Conservation (phyloP, 164 flowering plant genomes). For the Tetracentron sinense region DNA sequence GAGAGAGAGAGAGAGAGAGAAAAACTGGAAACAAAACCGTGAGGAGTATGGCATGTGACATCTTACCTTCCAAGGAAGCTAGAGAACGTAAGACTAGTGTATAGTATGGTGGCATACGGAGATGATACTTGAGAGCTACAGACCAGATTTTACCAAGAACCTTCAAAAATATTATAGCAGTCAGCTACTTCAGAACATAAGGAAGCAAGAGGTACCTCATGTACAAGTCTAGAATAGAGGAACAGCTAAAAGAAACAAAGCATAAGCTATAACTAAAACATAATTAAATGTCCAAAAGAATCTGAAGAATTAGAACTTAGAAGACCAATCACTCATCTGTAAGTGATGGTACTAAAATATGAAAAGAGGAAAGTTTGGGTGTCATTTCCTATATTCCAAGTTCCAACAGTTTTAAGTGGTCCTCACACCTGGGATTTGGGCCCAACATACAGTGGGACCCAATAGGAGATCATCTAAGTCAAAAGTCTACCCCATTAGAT, state of each 20-base stretch:
- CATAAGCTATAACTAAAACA: neutral
- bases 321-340: neutral
- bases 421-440: no score
- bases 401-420: no score
- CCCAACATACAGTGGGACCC: no score
- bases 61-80: slow-evolving; percentile 89
- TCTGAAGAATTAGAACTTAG: neutral
- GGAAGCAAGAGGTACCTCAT: slow-evolving; percentile 2
- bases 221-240: neutral
- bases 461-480: no score
- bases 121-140: slow-evolving; percentile 80
- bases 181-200: slow-evolving; percentile 9
- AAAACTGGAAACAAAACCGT: neutral
- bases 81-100: slow-evolving; percentile 85
- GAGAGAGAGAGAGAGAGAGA: no score
- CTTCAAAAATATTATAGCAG: slow-evolving; percentile 34
- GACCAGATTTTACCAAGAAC: slow-evolving; percentile 86
- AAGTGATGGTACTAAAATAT: no score
- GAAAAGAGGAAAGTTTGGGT: no score
- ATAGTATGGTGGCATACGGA: slow-evolving; percentile 95
- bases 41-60: neutral
- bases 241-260: neutral
- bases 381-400: no score
- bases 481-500: no score
- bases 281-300: neutral